phyloP scores from a whole-genome alignment of 805 yeast genomes.

The Wickerhamomyces bovis region DNA sequence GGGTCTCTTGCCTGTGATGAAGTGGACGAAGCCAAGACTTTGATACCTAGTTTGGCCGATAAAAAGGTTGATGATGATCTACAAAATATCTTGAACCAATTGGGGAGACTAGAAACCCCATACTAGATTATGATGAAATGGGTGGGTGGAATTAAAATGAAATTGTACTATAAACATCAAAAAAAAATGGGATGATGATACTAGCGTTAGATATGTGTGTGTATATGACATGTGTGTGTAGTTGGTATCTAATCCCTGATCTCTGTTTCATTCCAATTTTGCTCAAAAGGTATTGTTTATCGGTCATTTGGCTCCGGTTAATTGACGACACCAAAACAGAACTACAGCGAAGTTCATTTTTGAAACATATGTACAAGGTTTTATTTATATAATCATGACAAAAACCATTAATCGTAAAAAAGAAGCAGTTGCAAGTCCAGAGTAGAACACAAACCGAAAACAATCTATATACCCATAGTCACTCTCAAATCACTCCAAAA shows the following conservation, averaged over 20 bases:
- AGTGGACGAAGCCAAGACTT: conserved; percentile 92
- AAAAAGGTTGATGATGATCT: conserved; percentile 84
- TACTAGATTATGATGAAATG: conserved; percentile 17
- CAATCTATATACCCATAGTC: neutral
- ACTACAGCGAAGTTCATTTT: neutral
- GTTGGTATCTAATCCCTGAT: no score
- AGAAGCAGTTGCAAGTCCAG: neutral
- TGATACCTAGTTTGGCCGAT: conserved; percentile 78
- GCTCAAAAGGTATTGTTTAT: no score
- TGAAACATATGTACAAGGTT: neutral
- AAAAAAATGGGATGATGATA: neutral
- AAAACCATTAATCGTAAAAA: neutral
- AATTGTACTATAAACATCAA: neutral
- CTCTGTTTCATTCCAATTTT: no score
- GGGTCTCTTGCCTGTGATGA: conserved; percentile 93
- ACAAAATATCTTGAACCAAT: conserved; percentile 81
- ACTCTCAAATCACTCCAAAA: neutral
- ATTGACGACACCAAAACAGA: neutral
- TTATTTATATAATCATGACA: neutral
- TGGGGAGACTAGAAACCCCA: conserved; percentile 57
- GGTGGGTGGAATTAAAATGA: neutral
- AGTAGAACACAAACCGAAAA: neutral
- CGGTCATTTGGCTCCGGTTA: no score
- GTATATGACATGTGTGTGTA: no score
- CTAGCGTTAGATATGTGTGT: no score